These are phyloP conservation scores for Claviceps lovelessii DNA, from an alignment of 2,329 filamentous ascomycete species.

Conservation along the genomic window DNA sequence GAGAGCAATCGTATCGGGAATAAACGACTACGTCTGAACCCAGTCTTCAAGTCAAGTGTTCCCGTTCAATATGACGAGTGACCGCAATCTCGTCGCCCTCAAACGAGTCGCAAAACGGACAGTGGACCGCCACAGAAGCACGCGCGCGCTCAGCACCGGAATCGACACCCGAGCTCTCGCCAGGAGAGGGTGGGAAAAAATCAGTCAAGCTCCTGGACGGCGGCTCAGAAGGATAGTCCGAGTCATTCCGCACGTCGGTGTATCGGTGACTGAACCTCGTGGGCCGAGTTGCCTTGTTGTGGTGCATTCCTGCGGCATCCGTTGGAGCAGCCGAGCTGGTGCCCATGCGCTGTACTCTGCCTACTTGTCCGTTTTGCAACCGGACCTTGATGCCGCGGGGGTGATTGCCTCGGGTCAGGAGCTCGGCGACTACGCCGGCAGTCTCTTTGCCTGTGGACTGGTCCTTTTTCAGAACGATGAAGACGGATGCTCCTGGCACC, in stretches of 20 bases:
- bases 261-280: slow-evolving; percentile 18
- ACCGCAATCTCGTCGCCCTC: slow-evolving; percentile 56
- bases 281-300: slow-evolving; percentile 2
- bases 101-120: slow-evolving; percentile 53
- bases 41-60: slow-evolving; percentile 14
- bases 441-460: slow-evolving; percentile 62
- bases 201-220: slow-evolving; percentile 28
- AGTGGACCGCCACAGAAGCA: slow-evolving; percentile 22
- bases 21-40: not conserved
- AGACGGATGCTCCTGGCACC: slow-evolving; percentile 47
- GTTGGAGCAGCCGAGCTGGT: slow-evolving; percentile 6
- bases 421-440: slow-evolving; percentile 47
- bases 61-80: slow-evolving; percentile 45
- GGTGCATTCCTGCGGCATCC: not conserved
- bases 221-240: slow-evolving; percentile 24
- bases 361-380: slow-evolving; percentile 55
- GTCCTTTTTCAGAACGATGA: slow-evolving; percentile 62
- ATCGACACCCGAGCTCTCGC: slow-evolving; percentile 10
- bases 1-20: not conserved
- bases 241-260: slow-evolving; percentile 21
- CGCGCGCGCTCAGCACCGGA: not conserved
- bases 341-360: slow-evolving; percentile 54
- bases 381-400: slow-evolving; percentile 69
- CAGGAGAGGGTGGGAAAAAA: slow-evolving; percentile 31
- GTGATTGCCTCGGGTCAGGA: slow-evolving; percentile 61